A percentile compares a stretch with the other conserved stretches of the same genome.
Evolutionary conservation across 2,329 filamentous ascomycete genomes (phyloP).

Genomic region (Colletotrichum sidae): DNA sequence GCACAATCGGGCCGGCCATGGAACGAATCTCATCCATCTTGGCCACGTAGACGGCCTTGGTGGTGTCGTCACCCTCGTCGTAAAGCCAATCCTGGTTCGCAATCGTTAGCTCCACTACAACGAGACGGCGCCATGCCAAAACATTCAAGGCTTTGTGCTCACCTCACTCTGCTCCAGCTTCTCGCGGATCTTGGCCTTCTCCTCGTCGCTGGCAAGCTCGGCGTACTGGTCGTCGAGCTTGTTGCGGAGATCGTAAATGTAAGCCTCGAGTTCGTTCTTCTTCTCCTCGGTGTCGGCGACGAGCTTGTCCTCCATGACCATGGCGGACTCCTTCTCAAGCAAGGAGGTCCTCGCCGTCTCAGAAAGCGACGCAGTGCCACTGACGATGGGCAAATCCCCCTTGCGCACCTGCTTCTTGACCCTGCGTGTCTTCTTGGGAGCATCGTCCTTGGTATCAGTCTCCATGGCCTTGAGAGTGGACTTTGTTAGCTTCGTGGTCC

Average conservation of each 20-base stretch:
- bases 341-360: constrained; percentile 72
- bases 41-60: constrained; percentile 91
- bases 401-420: constrained; percentile 99
- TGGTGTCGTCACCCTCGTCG: constrained; percentile 94
- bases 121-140: neutral
- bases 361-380: constrained; percentile 86
- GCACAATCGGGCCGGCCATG: constrained; percentile 89
- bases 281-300: constrained; percentile 98
- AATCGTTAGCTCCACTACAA: constrained; percentile 40
- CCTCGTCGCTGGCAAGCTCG: constrained; percentile 89
- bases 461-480: constrained; percentile 78
- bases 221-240: constrained; percentile 94
- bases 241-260: constrained; percentile 95
- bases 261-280: constrained; percentile 99
- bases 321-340: constrained; percentile 84
- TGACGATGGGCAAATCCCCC: constrained; percentile 89
- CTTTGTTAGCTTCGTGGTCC: constrained; percentile 42
- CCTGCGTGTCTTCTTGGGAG: constrained; percentile 90
- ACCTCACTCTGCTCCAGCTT: constrained; percentile 91
- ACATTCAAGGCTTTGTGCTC: constrained; percentile 52
- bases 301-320: constrained; percentile 99
- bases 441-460: constrained; percentile 77
- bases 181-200: constrained; percentile 86
- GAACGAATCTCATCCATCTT: constrained; percentile 97
- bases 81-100: constrained; percentile 92